Percentiles rank a stretch among this genome's conserved stretches.
Evolutionary conservation across 306 rosid genomes (phyloP).

Genomic region (Biancaea sappan): DNA sequence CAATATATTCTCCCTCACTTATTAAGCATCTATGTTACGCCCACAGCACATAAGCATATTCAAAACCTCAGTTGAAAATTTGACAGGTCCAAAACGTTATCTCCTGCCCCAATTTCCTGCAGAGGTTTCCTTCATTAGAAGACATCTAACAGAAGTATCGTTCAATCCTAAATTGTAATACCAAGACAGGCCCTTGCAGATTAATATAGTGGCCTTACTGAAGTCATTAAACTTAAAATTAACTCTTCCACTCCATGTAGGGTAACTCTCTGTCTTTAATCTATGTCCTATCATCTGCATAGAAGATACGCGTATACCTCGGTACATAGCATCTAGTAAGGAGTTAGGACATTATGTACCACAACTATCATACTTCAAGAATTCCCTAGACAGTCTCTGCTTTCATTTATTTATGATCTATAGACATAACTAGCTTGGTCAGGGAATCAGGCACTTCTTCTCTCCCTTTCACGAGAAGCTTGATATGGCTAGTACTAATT

Average conservation of each 20-base stretch:
- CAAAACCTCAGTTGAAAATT: not conserved
- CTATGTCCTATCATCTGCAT: not conserved
- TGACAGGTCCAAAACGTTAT: not conserved
- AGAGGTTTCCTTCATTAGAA: not conserved
- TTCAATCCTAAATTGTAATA: not conserved
- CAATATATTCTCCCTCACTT: not conserved
- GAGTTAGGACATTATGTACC: no score
- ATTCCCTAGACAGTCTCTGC: no score
- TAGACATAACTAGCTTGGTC: no score
- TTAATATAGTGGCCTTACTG: not conserved
- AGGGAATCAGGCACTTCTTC: no score
- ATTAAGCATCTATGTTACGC: not conserved
- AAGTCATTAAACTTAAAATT: not conserved
- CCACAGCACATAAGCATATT: not conserved
- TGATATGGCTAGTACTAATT: not conserved
- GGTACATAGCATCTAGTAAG: no score
- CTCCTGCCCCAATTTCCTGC: not conserved
- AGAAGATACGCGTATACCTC: no score
- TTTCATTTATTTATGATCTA: no score
- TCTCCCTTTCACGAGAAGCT: no score
- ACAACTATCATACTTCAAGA: no score
- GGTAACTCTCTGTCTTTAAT: constrained; percentile 4
- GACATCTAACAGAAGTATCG: not conserved
- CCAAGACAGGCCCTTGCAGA: not conserved
- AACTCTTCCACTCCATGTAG: constrained; percentile 2